Conservation (phyloP, 2,329 filamentous ascomycete genomes). For the Fusarium sp. region DNA sequence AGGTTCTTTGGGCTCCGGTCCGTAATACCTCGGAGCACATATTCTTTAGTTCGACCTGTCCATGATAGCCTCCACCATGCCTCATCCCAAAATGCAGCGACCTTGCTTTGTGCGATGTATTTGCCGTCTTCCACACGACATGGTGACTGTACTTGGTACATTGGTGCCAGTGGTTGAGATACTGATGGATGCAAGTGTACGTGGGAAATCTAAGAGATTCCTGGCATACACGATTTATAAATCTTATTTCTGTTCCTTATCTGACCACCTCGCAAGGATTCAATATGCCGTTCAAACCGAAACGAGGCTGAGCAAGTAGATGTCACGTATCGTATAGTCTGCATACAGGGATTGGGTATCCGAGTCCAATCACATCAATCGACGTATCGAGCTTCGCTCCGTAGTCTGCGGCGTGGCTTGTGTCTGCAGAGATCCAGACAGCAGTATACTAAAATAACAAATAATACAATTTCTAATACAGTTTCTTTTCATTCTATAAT, state of each 20-base stretch:
- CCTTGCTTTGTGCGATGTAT: conserved; percentile 32
- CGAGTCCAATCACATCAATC: not conserved
- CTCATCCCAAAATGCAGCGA: conserved; percentile 35
- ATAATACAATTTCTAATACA: not conserved
- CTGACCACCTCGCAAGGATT: not conserved
- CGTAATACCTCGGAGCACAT: conserved; percentile 21
- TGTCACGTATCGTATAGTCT: not conserved
- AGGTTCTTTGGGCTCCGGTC: conserved; percentile 32
- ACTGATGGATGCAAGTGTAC: not conserved
- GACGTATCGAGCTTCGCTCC: not conserved
- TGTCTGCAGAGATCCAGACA: not conserved
- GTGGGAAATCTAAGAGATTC: not conserved
- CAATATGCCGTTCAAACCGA: not conserved
- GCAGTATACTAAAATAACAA: not conserved
- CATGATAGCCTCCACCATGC: conserved; percentile 40
- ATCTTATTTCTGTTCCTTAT: not conserved
- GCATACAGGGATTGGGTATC: not conserved
- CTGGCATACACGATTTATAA: not conserved
- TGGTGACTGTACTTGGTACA: conserved; percentile 18
- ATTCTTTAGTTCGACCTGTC: conserved; percentile 20
- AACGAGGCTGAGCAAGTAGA: not conserved
- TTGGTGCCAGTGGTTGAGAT: not conserved
- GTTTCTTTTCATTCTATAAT: no score
- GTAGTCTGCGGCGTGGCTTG: not conserved
- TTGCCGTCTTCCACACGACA: conserved; percentile 16